Evolutionary conservation across 345 rosid species (phyloP).

Genomic region (Aethionema arabicum): DNA sequence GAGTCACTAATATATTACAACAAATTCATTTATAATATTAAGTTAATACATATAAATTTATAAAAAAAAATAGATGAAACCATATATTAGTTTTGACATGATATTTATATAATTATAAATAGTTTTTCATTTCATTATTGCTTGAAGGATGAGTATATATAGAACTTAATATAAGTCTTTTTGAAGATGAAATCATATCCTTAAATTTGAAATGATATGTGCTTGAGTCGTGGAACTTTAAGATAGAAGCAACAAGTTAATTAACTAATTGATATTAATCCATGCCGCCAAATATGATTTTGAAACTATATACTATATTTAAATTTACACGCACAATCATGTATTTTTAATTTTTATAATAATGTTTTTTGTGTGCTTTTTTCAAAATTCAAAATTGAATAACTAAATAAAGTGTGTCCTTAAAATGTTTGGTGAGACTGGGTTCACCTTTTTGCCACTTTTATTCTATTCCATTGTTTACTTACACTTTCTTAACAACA

Average conservation of each 20-base stretch:
- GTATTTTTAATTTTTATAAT: background rate
- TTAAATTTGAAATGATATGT: slow-evolving; percentile 29
- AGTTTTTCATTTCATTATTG: background rate
- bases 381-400: slow-evolving; percentile 24
- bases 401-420: slow-evolving; percentile 1
- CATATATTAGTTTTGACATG: no score
- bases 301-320: slow-evolving; percentile 22
- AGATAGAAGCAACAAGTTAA: slow-evolving; percentile 27
- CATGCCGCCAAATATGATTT: slow-evolving; percentile 38
- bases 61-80: no score
- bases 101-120: no score
- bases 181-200: slow-evolving; percentile 20
- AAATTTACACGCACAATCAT: slow-evolving; percentile 29
- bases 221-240: slow-evolving; percentile 34
- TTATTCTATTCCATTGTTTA: slow-evolving; percentile 19
- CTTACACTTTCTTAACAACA: slow-evolving; percentile 20
- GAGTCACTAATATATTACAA: no score
- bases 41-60: no score
- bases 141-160: slow-evolving; percentile 28
- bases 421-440: slow-evolving; percentile 20
- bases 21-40: no score
- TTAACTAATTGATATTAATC: slow-evolving; percentile 15
- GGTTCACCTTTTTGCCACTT: slow-evolving; percentile 23
- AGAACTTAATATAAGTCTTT: slow-evolving; percentile 4
- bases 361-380: background rate